Percentiles rank a stretch among this genome's conserved stretches.
phyloP scores from a whole-genome alignment of 2,329 filamentous ascomycete genomes.

The Aureobasidium leucospermi region DNA sequence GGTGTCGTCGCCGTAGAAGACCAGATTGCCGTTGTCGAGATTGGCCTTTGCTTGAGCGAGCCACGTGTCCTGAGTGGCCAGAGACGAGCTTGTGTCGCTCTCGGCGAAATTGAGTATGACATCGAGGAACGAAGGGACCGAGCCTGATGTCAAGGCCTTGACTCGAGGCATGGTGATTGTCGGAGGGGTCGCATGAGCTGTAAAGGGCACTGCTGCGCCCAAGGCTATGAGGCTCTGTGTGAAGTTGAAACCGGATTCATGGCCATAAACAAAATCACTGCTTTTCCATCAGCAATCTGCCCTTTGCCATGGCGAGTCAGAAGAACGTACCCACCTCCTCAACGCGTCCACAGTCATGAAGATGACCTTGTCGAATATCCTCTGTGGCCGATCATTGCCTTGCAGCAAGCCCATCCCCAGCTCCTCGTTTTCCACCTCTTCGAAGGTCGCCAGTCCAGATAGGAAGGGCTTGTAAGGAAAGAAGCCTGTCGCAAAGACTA shows the following conservation, averaged over 20 bases:
- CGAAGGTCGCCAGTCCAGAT: conserved; percentile 61
- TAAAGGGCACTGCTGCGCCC: conserved; percentile 84
- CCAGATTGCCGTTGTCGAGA: conserved; percentile 55
- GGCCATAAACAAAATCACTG: conserved; percentile 87
- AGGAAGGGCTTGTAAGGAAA: conserved; percentile 97
- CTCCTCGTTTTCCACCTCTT: conserved; percentile 18
- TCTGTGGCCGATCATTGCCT: conserved; percentile 48
- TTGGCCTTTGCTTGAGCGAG: conserved; percentile 72
- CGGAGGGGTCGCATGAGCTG: conserved; percentile 89
- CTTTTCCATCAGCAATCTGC: conserved; percentile 19
- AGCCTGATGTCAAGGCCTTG: conserved; percentile 95
- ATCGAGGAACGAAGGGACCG: conserved; percentile 95
- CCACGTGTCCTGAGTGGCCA: conserved; percentile 90
- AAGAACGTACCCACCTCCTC: conserved; percentile 55
- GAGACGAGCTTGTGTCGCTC: conserved; percentile 79
- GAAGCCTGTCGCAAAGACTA: conserved; percentile 79
- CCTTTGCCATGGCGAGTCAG: not conserved
- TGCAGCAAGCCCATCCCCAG: conserved; percentile 7
- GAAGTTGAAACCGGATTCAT: conserved; percentile 73
- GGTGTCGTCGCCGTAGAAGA: conserved; percentile 97
- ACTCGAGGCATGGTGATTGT: conserved; percentile 98
- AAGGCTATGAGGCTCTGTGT: conserved; percentile 83
- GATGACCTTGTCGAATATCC: conserved; percentile 79
- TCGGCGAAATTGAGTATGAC: conserved; percentile 96
- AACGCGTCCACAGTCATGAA: conserved; percentile 98